These are phyloP conservation scores for Microthyrium microscopicum DNA, from an alignment of 2,329 filamentous ascomycete species.

Conservation along the genomic window DNA sequence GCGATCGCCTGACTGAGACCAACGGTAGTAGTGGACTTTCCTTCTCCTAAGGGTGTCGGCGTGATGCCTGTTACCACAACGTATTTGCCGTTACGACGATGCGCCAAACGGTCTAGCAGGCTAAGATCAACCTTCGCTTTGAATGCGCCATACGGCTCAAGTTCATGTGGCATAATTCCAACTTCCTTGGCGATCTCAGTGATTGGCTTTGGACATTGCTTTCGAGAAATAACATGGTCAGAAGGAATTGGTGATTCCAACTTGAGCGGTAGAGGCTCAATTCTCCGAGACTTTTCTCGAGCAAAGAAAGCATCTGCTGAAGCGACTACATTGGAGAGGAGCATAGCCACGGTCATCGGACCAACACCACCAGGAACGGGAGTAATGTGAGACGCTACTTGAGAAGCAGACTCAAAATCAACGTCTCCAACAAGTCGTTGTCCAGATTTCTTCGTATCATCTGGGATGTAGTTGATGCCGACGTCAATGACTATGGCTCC, in stretches of 20 bases:
- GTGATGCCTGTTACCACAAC: constrained; percentile 92
- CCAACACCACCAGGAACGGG: constrained; percentile 94
- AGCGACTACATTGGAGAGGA: constrained; percentile 87
- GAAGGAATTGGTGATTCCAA: constrained; percentile 73
- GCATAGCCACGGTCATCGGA: constrained; percentile 98
- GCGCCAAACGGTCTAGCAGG: constrained; percentile 65
- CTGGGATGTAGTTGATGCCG: constrained; percentile 88
- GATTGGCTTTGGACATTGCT: constrained; percentile 84
- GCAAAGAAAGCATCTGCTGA: constrained; percentile 70
- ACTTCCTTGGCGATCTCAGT: constrained; percentile 70
- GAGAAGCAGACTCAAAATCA: constrained; percentile 66
- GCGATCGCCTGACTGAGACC: constrained; percentile 85
- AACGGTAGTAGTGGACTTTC: constrained; percentile 96
- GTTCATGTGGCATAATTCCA: constrained; percentile 72
- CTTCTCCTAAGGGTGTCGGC: constrained; percentile 88
- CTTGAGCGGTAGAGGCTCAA: constrained; percentile 70
- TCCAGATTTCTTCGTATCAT: constrained; percentile 79
- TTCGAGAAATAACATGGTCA: constrained; percentile 80
- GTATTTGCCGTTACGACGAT: constrained; percentile 79
- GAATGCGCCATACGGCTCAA: constrained; percentile 87
- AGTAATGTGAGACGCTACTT: constrained; percentile 85
- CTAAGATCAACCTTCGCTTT: constrained; percentile 89
- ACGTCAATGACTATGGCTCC: constrained; percentile 96
- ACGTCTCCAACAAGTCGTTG: constrained; percentile 89
- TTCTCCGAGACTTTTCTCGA: constrained; percentile 61